Evolutionary conservation across 2,329 filamentous ascomycete genomes (phyloP).

Genomic region (Tolypocladium capitatum): DNA sequence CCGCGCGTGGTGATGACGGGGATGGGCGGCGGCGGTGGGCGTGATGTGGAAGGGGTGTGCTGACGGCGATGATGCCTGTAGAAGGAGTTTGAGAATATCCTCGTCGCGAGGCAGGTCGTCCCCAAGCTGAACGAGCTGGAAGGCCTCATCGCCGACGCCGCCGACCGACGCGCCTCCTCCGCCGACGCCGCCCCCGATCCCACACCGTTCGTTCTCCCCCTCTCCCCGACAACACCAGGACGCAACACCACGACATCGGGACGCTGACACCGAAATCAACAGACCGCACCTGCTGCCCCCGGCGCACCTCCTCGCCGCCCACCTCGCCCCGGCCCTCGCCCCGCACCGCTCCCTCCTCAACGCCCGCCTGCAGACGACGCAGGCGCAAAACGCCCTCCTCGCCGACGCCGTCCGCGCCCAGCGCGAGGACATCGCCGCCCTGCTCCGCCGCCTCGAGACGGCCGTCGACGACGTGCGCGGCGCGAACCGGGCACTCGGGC

Average conservation of each 20-base stretch:
- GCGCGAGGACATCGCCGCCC: constrained; percentile 37
- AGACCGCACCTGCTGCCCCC: constrained; percentile 47
- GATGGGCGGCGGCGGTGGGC: constrained; percentile 42
- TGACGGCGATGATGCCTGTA: constrained; percentile 7
- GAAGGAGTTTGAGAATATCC: constrained; percentile 44
- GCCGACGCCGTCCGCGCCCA: constrained; percentile 38
- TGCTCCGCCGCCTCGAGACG: constrained; percentile 36
- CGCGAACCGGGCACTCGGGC: constrained; percentile 35
- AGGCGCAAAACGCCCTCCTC: constrained; percentile 42
- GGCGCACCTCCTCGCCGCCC: constrained; percentile 36
- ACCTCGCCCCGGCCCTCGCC: constrained; percentile 38
- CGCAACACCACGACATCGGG: no score
- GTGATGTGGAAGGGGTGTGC: constrained; percentile 35
- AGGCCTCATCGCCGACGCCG: constrained; percentile 37
- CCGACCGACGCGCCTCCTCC: constrained; percentile 11
- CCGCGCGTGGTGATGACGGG: no score
- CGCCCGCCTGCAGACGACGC: constrained; percentile 40
- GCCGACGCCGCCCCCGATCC: constrained; percentile 18
- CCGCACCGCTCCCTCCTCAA: constrained; percentile 43
- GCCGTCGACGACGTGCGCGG: constrained; percentile 40
- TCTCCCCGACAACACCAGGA: neutral
- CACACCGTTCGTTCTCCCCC: constrained; percentile 30
- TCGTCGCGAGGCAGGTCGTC: constrained; percentile 38
- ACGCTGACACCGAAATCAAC: neutral
- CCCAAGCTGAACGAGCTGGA: constrained; percentile 47